Base-by-base conservation (phyloP, 2,329 filamentous ascomycete species). In the Paracoccidioides brasiliensis region DNA sequence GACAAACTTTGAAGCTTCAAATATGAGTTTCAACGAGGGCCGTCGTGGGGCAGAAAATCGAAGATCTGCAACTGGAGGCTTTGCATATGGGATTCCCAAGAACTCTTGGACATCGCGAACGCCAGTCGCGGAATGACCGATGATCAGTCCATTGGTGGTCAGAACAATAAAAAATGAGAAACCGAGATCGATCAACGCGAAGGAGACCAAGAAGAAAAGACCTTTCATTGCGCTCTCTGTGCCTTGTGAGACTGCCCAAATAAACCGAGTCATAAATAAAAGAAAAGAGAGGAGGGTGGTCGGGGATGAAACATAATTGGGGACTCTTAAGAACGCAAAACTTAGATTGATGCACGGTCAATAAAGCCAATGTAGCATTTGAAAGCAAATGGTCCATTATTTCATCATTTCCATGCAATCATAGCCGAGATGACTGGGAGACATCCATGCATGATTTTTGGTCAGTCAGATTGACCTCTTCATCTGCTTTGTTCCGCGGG, bases 1-100 rank as follows among this genome's bases (percentile, higher is more conserved):
- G 52, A 61, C 62, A 56, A 57, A 62, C 8, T 56, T 53, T 28
- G 58, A 57, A 42, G 59, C 62, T 8, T 51, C 43, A 42, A 57
- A 62, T 4, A 30, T 12, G 4, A 46, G 30, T 32, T 56, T 56
- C 14, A 53, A 54, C 10, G n/a, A 40, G 42, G 59, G 64, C 40
- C 49, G 53, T n/a, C 60, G 56, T 3, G 66, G 66, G 5, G 62
- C 49, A 4, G 59, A 59, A 52, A 67, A 68, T 38, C 66, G 66
- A 14, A 65, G 57, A 30, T 63, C 55, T 8, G 61, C 64, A 14
- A 62, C 60, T 14, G 66, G 65, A 2, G 66, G 55, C 2, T 59
- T 50, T 14, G 64, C 65, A 55, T 64, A 69, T 3, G 63, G 66
- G 28, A 69, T 65, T 7, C 63, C 66, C 48, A 64, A 58, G 46